Base-by-base conservation (phyloP, 2,329 filamentous ascomycete genomes). In the Didymella arachidicola region DNA sequence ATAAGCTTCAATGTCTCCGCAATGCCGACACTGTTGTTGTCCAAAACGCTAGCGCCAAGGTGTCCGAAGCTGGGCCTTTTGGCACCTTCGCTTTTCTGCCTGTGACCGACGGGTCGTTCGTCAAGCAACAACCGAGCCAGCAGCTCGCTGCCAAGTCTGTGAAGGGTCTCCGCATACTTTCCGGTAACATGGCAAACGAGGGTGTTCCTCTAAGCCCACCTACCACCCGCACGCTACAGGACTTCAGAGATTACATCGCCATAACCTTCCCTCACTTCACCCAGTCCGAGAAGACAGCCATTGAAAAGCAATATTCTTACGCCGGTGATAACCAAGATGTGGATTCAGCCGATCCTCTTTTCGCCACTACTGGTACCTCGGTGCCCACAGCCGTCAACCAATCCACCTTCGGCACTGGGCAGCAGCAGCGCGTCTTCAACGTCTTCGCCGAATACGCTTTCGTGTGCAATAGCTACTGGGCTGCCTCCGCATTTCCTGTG, bases 391-490 rank as follows among this genome's bases (percentile, higher is more conserved):
- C 72, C 4, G 50, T 73, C 25, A 74, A 74, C 53, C 68, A 72
- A 46, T 72, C 68, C 42, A 59, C 57, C 32, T 72, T 70, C 50
- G 72, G 68, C 2, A 72, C 72, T 1, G 73, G 72, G 32, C 68
- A 73, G 43, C 69, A 73, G 53, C 72, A 76, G 50, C 71, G 79
- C 19, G 66, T 79, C 4, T 79, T 79, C 66, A 69, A 79, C 57
- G 74, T 80, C 22, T 81, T 79, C 59, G 79, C 79, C 7, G 79
- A 81, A 60, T 79, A 76, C 59, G 78, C 80, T 34, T 80, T 81
- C 63, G 73, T 72, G 50, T 79, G 78, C 54, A 76, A 76, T 4
- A 69, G 66, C 10, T 76, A 79, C 63, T 79, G 77, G 72, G 74
- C 78, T 48, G 76, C 77, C 3, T 69, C 66, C 14, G 77, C 77